A percentile compares a stretch with the other conserved stretches of the same genome.
These are phyloP conservation scores for Rachicladosporium sp. DNA, from an alignment of 2,329 filamentous ascomycete genomes.

Conservation along the genomic window DNA sequence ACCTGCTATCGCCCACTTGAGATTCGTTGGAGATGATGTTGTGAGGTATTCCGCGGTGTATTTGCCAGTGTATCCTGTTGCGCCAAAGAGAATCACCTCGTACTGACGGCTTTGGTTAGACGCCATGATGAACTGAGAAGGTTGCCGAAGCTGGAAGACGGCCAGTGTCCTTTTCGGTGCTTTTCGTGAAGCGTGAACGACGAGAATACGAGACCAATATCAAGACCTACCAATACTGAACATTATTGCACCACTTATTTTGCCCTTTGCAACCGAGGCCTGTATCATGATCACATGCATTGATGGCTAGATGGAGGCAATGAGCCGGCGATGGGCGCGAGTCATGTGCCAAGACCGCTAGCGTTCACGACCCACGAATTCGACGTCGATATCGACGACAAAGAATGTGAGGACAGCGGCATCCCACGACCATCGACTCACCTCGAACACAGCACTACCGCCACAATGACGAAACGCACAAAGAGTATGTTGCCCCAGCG, in stretches of 20 bases:
- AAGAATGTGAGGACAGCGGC: slow-evolving; percentile 3
- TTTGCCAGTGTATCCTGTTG: slow-evolving; percentile 73
- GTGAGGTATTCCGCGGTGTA: slow-evolving; percentile 65
- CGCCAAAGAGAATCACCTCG: slow-evolving; percentile 54
- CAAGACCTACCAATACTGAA: no score
- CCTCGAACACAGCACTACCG: slow-evolving; percentile 11
- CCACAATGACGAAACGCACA: slow-evolving; percentile 87
- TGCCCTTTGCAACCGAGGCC: no score
- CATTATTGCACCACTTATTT: no score
- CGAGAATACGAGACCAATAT: no score
- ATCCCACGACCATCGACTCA: slow-evolving; percentile 4
- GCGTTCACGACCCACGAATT: not conserved
- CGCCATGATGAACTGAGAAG: no score
- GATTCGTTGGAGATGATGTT: slow-evolving; percentile 54
- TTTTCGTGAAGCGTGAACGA: no score
- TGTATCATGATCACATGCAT: no score
- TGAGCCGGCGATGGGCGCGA: no score
- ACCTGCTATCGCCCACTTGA: slow-evolving; percentile 82
- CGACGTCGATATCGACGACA: not conserved
- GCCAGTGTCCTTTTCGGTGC: no score
- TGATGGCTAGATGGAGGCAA: no score
- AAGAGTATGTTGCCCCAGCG: slow-evolving; percentile 44
- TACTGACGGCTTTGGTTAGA: slow-evolving; percentile 35
- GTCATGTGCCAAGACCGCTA: no score
- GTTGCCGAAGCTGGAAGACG: no score